Percentiles rank a stretch among this genome's conserved stretches.
These are phyloP conservation scores for Podila clonocystis DNA, from an alignment of 192 early-diverging fungal species.

Conservation along the genomic window DNA sequence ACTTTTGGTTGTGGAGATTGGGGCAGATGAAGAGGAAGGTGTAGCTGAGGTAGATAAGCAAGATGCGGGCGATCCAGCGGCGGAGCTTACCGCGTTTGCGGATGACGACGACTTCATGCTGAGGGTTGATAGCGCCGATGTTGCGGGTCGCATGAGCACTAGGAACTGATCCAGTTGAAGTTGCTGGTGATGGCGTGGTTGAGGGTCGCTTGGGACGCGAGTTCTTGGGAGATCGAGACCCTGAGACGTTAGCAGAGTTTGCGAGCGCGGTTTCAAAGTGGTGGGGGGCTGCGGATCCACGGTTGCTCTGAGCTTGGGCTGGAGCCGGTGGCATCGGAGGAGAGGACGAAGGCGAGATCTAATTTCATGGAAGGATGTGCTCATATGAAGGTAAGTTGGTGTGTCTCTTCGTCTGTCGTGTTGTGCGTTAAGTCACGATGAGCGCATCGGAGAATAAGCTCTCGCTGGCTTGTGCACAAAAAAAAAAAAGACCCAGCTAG, in stretches of 20 bases:
- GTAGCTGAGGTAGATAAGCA: slow-evolving; percentile 33
- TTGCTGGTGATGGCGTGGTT: neutral
- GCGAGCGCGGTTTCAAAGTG: slow-evolving; percentile 15
- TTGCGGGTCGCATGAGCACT: too few relatives aligned
- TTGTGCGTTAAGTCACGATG: too few relatives aligned
- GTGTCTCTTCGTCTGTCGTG: neutral
- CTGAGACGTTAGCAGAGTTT: neutral
- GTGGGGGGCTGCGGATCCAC: slow-evolving; percentile 17
- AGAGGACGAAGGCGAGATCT: slow-evolving; percentile 24
- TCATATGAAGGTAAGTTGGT: neutral
- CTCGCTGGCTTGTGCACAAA: too few relatives aligned
- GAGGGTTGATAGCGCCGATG: too few relatives aligned
- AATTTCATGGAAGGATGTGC: neutral
- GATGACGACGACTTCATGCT: too few relatives aligned
- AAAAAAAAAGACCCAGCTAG: too few relatives aligned
- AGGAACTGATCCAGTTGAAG: neutral
- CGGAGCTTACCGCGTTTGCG: neutral
- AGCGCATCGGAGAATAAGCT: too few relatives aligned
- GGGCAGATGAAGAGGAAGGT: slow-evolving; percentile 44
- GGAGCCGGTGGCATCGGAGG: slow-evolving; percentile 42
- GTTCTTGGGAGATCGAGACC: neutral
- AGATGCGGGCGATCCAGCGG: slow-evolving; percentile 6
- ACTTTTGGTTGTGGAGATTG: neutral
- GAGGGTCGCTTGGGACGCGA: neutral
- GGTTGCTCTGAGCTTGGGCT: slow-evolving; percentile 7